Conservation (phyloP, 2,329 filamentous ascomycete species). For the Claviceps maximensis region DNA sequence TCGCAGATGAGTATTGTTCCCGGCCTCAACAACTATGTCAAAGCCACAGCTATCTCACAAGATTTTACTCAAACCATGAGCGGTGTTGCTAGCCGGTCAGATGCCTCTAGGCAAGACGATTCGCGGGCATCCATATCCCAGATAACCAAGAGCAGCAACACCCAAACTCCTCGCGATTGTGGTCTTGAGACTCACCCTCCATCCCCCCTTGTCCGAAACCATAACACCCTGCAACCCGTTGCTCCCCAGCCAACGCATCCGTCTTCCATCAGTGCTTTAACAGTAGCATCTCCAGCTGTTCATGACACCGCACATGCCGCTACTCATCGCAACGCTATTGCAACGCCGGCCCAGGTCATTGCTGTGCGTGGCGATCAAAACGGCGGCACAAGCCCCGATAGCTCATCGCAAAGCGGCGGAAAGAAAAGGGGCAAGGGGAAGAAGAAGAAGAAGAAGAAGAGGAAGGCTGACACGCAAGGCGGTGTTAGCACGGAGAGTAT, state of each 20-base stretch:
- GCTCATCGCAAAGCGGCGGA: conserved; percentile 41
- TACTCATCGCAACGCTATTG: conserved; percentile 5
- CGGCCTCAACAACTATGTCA: conserved; percentile 19
- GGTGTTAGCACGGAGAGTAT: conserved; percentile 32
- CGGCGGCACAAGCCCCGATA: conserved; percentile 43
- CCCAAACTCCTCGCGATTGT: conserved; percentile 10
- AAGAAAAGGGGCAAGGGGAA: conserved; percentile 31
- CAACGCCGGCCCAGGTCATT: conserved; percentile 39
- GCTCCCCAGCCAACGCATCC: conserved; percentile 65
- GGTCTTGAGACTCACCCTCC: conserved; percentile 25
- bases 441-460: conserved; percentile 34
- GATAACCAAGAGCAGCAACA: conserved; percentile 6
- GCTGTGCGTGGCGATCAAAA: conserved; percentile 38
- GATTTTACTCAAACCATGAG: conserved; percentile 18
- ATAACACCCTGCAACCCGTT: conserved; percentile 60
- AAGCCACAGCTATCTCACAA: conserved; percentile 6
- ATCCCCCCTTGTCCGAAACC: conserved; percentile 55
- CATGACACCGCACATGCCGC: not conserved
- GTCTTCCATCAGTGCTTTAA: conserved; percentile 35
- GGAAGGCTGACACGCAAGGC: conserved; percentile 37
- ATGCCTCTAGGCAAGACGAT: conserved; percentile 20
- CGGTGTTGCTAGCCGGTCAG: conserved; percentile 28
- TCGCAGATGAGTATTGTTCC: conserved; percentile 14
- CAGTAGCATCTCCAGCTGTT: conserved; percentile 2
- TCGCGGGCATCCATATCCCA: conserved; percentile 12